Base-by-base conservation (phyloP, 2,329 filamentous ascomycete genomes). In the Arthrobotrys entomopaga region DNA sequence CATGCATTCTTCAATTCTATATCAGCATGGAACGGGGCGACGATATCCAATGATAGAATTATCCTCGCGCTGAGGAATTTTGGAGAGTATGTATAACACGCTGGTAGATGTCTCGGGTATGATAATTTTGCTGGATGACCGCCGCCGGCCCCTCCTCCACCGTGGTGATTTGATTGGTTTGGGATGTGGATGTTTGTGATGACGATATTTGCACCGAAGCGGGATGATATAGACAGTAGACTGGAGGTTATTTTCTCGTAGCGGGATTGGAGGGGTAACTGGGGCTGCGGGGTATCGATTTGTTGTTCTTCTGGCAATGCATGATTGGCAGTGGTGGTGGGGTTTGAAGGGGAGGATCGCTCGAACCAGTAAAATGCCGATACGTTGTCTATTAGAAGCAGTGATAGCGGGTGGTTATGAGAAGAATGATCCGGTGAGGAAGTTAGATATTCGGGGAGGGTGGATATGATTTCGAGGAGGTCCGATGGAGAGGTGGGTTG, bases 331-430 rank as follows among this genome's bases (percentile, higher is more conserved):
- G 40, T 20, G 13, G 56, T 15, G 24, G 16, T 50, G 34, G 34
- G 16, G 10, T 43, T 54, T 26, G 57, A 42, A 20, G 24, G 57
- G 11, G 50, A 24, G 7, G 57, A 63, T 11, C 66, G 60, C 26
- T 77, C 66, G 3, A 67, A 66, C 72, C 72, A 77, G 50, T 77
- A 77, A 59, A 77, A 77, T 24, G 76, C 61, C 2, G 76, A 77
- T 29, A 76, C 56, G 24, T 66, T 64, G 34, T 77, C 76, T 49
- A 77, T 64, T 42, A 76, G 43, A 4, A 77, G 42, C 1, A 61
- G 58, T 13, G 49, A 61, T 43, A 77, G 38, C 3, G 57, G 53
- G 5, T 54, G 57, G 16, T 59, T 22, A 13, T 63, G 60, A 8
- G 75, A 75, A 8, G 40, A 42, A 40, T 72, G 60, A 8, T 13